These are phyloP conservation scores for Suhomyces coccinellae DNA, from an alignment of 1,139 yeast genomes.

Conservation along the genomic window DNA sequence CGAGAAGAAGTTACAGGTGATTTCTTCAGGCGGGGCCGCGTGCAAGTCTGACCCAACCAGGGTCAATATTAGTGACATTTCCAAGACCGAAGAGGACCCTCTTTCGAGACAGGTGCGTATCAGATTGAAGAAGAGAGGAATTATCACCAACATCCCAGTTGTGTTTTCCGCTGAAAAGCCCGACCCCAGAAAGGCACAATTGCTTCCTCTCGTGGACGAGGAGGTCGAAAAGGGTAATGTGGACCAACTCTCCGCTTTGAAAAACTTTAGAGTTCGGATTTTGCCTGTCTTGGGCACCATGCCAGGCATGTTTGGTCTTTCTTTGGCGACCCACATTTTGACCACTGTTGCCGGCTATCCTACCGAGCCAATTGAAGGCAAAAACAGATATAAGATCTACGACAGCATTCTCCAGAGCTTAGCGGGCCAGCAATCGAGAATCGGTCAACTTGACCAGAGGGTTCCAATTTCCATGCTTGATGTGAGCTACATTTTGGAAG, in stretches of 20 bases:
- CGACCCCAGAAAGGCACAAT: conserved; percentile 85
- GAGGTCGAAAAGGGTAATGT: conserved; percentile 81
- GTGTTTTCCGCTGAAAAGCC: conserved; percentile 96
- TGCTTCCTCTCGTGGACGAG: conserved; percentile 79
- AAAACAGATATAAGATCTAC: conserved; percentile 78
- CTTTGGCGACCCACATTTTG: conserved; percentile 80
- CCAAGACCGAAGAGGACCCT: conserved; percentile 84
- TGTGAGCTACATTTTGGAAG: conserved; percentile 84
- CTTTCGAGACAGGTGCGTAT: conserved; percentile 86
- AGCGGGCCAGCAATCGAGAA: conserved; percentile 82
- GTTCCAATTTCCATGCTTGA: conserved; percentile 74
- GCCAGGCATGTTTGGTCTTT: conserved; percentile 94
- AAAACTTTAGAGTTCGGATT: conserved; percentile 88
- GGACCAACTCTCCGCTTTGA: conserved; percentile 81
- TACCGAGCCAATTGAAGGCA: conserved; percentile 86
- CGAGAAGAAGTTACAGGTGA: conserved; percentile 56
- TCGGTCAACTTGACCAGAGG: conserved; percentile 67
- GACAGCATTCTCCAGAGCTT: conserved; percentile 80
- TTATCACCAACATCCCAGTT: conserved; percentile 74
- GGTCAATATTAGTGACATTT: conserved; percentile 45
- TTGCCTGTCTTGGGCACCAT: conserved; percentile 93
- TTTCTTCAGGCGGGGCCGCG: conserved; percentile 96
- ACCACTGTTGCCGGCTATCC: conserved; percentile 86
- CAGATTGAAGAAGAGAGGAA: conserved; percentile 76
- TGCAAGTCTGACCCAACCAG: conserved; percentile 57